phyloP scores from a whole-genome alignment of 2,329 filamentous ascomycete genomes.

The Neofusicoccum cordaticola region DNA sequence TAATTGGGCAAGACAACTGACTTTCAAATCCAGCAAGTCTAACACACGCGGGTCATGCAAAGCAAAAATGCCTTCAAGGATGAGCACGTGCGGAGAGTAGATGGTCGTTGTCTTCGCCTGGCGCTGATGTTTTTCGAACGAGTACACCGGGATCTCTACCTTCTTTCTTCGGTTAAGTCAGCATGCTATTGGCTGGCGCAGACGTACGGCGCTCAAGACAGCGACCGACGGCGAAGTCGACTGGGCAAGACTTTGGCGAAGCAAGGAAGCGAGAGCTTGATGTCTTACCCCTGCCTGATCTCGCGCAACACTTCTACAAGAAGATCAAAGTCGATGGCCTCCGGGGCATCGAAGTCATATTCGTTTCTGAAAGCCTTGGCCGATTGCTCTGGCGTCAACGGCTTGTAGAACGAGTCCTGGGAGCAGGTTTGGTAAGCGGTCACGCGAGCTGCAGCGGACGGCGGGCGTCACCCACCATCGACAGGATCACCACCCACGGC shows the following conservation, averaged over 20 bases:
- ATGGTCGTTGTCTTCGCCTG: constrained; percentile 77
- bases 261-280: not conserved
- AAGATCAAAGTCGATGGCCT: constrained; percentile 91
- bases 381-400: constrained; percentile 74
- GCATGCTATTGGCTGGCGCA: not conserved
- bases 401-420: constrained; percentile 97
- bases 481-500: constrained; percentile 96
- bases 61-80: constrained; percentile 94
- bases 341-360: constrained; percentile 92
- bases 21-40: constrained; percentile 86
- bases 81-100: constrained; percentile 93
- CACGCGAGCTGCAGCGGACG: constrained; percentile 20
- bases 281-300: constrained; percentile 80
- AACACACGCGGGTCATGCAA: constrained; percentile 83
- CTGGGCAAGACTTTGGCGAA: not conserved
- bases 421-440: constrained; percentile 1
- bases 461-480: constrained; percentile 64
- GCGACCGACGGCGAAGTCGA: not conserved
- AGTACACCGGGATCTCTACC: constrained; percentile 91
- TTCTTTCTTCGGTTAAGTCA: constrained; percentile 59
- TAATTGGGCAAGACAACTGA: constrained; percentile 35
- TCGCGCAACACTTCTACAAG: constrained; percentile 76
- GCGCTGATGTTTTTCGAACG: constrained; percentile 86
- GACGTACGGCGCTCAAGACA: not conserved
- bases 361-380: constrained; percentile 81